Conservation (phyloP, 257 asterid genomes). For the Echium plantagineum region DNA sequence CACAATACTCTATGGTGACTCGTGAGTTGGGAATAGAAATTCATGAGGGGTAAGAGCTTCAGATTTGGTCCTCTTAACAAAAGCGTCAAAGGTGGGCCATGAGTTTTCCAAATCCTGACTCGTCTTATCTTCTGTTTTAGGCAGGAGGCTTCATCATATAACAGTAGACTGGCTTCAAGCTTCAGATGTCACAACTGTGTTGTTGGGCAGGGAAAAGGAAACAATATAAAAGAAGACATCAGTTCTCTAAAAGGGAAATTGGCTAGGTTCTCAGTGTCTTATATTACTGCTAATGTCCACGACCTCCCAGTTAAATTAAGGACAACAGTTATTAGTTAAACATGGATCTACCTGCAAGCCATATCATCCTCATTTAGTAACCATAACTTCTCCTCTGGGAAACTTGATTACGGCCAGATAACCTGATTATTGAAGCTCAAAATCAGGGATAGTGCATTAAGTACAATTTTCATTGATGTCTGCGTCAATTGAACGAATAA, state of each 20-base stretch:
- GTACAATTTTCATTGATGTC: too few relatives aligned
- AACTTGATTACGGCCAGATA: conserved; percentile 72
- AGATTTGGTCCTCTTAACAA: conserved; percentile 62
- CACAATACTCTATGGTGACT: conserved; percentile 41
- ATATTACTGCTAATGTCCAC: not conserved
- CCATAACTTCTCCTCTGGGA: conserved; percentile 88
- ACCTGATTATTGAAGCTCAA: conserved; percentile 51
- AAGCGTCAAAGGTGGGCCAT: conserved; percentile 82
- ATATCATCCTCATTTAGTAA: conserved; percentile 43
- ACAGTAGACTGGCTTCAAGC: conserved; percentile 87
- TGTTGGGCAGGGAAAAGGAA: conserved; percentile 65
- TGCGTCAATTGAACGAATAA: too few relatives aligned
- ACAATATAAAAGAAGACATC: conserved; percentile 52
- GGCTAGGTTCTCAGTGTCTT: not conserved
- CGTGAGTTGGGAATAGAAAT: conserved; percentile 41
- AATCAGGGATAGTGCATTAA: conserved; percentile 20
- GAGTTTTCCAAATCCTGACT: conserved; percentile 57
- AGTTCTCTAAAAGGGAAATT: conserved; percentile 30
- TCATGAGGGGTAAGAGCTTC: conserved; percentile 56
- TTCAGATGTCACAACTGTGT: conserved; percentile 91
- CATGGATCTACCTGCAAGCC: conserved; percentile 56
- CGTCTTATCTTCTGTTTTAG: conserved; percentile 88
- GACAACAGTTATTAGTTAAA: conserved; percentile 14
- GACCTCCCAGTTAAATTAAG: not conserved
- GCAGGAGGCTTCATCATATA: conserved; percentile 73